phyloP scores from a whole-genome alignment of 192 early-diverging fungal genomes.

The Coemansia sp. region DNA sequence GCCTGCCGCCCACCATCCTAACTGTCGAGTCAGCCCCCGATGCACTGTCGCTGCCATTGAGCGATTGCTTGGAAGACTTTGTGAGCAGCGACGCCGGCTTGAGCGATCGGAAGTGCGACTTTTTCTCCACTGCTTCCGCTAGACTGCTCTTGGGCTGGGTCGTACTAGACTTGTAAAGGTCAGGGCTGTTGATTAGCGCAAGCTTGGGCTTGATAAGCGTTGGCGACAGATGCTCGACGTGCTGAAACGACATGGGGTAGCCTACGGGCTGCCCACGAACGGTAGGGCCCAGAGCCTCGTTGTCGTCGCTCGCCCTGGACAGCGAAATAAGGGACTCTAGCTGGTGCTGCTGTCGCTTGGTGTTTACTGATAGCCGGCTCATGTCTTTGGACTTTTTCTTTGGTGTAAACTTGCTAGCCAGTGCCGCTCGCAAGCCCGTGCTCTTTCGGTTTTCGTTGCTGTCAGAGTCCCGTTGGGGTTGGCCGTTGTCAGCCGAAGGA shows the following conservation, averaged over 20 bases:
- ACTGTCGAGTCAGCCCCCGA: conserved; percentile 14
- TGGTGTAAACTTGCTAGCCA: conserved; percentile 41
- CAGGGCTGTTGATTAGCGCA: conserved; percentile 34
- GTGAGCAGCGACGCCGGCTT: conserved; percentile 42
- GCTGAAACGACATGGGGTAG: conserved; percentile 48
- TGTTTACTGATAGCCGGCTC: conserved; percentile 20
- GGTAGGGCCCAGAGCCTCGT: conserved; percentile 15
- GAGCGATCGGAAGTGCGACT: conserved; percentile 40
- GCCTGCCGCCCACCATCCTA: conserved; percentile 25
- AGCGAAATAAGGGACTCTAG: conserved; percentile 47
- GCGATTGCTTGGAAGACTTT: conserved; percentile 30
- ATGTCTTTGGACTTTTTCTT: conserved; percentile 46
- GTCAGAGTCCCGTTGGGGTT: conserved; percentile 10
- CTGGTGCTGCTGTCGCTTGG: conserved; percentile 52
- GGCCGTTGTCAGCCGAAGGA: conserved; percentile 41
- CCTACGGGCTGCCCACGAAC: conserved; percentile 46
- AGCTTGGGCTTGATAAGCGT: conserved; percentile 40
- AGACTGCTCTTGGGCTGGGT: not conserved
- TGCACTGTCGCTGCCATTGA: conserved; percentile 1
- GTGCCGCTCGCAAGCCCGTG: conserved; percentile 37
- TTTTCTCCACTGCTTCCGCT: conserved; percentile 14
- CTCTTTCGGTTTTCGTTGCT: conserved; percentile 19
- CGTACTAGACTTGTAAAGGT: conserved; percentile 12
- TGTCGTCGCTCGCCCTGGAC: conserved; percentile 13
- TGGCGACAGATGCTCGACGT: conserved; percentile 51